A percentile compares a stretch with the other conserved stretches of the same genome.
phyloP scores from a whole-genome alignment of 768 basidiomycete genomes.

The Podaxis sp. region DNA sequence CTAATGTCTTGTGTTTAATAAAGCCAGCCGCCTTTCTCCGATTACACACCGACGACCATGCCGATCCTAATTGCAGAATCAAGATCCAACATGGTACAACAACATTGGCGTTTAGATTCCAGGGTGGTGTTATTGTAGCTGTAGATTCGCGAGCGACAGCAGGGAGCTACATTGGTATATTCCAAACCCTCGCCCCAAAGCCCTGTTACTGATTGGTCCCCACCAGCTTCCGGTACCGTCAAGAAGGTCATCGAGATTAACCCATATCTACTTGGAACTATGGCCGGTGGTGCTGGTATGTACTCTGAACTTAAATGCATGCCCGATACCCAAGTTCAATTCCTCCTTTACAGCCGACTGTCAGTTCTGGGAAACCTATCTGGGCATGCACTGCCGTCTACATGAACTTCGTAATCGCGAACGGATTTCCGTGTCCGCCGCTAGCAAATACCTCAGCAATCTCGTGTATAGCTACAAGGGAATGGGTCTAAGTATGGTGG shows the following conservation, averaged over 20 bases:
- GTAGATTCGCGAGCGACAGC: constrained; percentile 99
- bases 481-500: constrained; percentile 98
- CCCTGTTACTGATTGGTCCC: not conserved
- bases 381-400: constrained; percentile 95
- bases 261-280: constrained; percentile 96
- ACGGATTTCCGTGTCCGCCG: constrained; percentile 98
- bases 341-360: constrained; percentile 65
- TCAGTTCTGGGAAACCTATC: constrained; percentile 98
- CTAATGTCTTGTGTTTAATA: not conserved
- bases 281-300: constrained; percentile 97
- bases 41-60: constrained; percentile 92
- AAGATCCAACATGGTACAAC: constrained; percentile 99
- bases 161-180: constrained; percentile 91
- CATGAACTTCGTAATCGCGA: constrained; percentile 96
- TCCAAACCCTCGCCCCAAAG: not conserved
- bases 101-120: constrained; percentile 93
- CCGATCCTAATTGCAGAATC: constrained; percentile 91
- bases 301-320: constrained; percentile 13
- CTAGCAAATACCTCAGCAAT: constrained; percentile 95
- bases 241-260: constrained; percentile 99
- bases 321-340: not conserved
- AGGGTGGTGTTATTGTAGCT: constrained; percentile 97
- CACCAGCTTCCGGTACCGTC: constrained; percentile 87
- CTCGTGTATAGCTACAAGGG: constrained; percentile 98
- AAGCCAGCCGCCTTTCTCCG: constrained; percentile 90